A percentile compares a stretch with the other conserved stretches of the same genome.
Evolutionary conservation across 306 rosid species (phyloP).

Genomic region (Vigna unguiculata): DNA sequence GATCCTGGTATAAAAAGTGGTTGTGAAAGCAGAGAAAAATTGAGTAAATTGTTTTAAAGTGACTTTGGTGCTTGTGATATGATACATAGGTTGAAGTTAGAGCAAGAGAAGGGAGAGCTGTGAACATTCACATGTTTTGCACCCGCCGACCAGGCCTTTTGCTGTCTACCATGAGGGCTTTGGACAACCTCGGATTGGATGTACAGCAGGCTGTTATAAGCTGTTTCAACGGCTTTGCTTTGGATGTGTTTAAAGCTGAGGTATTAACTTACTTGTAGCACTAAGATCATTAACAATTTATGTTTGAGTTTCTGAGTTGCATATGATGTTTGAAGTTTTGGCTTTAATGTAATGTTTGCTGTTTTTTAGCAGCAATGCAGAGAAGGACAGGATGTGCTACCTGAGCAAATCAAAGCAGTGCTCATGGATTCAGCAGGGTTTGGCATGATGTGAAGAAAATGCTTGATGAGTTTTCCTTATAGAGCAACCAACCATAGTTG

Average conservation of each 20-base stretch:
- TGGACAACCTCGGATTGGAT: constrained; percentile 92
- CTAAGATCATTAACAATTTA: neutral
- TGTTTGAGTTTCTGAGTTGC: neutral
- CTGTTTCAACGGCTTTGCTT: constrained; percentile 97
- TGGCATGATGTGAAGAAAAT: constrained; percentile 60
- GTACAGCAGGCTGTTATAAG: constrained; percentile 98
- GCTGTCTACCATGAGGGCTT: constrained; percentile 88
- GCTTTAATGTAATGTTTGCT: constrained; percentile 35
- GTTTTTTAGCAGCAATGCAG: constrained; percentile 77
- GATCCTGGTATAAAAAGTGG: too few species aligned
- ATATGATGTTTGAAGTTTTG: constrained; percentile 29
- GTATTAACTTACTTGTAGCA: constrained; percentile 47
- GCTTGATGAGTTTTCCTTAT: constrained; percentile 7
- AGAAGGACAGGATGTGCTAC: constrained; percentile 84
- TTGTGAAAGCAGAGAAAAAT: neutral
- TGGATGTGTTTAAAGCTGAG: constrained; percentile 96
- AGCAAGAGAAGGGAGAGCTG: constrained; percentile 90
- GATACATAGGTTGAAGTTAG: constrained; percentile 84
- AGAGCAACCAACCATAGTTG: constrained; percentile 46
- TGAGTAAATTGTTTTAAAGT: constrained; percentile 30
- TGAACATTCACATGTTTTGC: constrained; percentile 98
- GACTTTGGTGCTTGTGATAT: constrained; percentile 35
- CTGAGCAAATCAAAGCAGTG: constrained; percentile 86
- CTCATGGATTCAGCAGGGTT: constrained; percentile 84
- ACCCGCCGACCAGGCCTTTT: constrained; percentile 89